Evolutionary conservation across 176 grass and related monocot species (phyloP).

Genomic region (Eleusine indica): DNA sequence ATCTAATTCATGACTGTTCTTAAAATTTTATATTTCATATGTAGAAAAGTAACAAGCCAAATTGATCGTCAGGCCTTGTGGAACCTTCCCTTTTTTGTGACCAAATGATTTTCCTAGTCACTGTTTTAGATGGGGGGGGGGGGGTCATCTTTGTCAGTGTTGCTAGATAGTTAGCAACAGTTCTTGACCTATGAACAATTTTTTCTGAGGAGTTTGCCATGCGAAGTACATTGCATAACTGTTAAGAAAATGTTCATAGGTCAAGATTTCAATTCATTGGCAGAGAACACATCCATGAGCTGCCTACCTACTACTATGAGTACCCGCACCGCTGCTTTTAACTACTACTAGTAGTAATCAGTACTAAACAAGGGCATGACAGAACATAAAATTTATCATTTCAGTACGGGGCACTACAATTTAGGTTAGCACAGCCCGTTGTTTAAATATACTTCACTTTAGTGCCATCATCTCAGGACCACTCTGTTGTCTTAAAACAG

Average conservation of each 20-base stretch:
- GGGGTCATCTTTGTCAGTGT: not conserved
- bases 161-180: not conserved
- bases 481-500: not conserved
- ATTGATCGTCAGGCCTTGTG: not conserved
- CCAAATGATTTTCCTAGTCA: not conserved
- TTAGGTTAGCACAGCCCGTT: constrained; percentile 2
- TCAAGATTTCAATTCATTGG: not conserved
- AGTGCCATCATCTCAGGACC: not conserved
- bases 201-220: not conserved
- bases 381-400: not conserved
- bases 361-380: constrained; percentile 36
- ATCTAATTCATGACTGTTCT: not conserved
- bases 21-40: not conserved
- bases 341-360: not conserved
- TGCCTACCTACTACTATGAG: not conserved
- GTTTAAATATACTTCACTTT: not conserved
- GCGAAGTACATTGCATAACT: not conserved
- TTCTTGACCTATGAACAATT: not conserved
- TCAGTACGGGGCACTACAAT: constrained; percentile 20
- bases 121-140: not conserved
- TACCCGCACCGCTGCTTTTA: not conserved
- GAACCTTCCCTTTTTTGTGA: too few species aligned
- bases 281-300: not conserved
- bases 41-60: not conserved
- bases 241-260: not conserved